These are phyloP conservation scores for Kodamaea derodonti DNA, from an alignment of 1,139 yeast genomes.

Conservation along the genomic window DNA sequence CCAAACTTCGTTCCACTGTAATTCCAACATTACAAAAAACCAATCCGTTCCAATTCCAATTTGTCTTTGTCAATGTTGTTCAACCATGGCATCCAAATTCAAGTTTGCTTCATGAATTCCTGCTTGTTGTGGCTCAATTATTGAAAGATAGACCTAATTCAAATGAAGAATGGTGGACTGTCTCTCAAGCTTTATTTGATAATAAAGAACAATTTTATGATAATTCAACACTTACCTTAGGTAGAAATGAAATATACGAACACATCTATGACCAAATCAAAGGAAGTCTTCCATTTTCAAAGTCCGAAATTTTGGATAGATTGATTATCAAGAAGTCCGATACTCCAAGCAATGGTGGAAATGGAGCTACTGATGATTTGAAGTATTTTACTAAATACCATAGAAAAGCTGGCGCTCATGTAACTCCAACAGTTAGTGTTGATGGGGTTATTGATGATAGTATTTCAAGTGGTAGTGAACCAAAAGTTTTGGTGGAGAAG, in stretches of 20 bases:
- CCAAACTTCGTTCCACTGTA: slow-evolving; percentile 49
- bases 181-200: slow-evolving; percentile 52
- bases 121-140: slow-evolving; percentile 61
- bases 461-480: slow-evolving; percentile 37
- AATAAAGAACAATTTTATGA: slow-evolving; percentile 59
- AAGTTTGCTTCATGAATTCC: slow-evolving; percentile 64
- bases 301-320: slow-evolving; percentile 32
- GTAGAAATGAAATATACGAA: slow-evolving; percentile 55
- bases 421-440: slow-evolving; percentile 77
- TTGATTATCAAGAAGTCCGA: slow-evolving; percentile 24
- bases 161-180: slow-evolving; percentile 54
- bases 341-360: slow-evolving; percentile 52
- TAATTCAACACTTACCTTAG: slow-evolving; percentile 48
- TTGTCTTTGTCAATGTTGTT: slow-evolving; percentile 61
- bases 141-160: slow-evolving; percentile 27
- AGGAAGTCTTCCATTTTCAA: slow-evolving; percentile 31
- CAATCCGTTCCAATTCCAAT: slow-evolving; percentile 51
- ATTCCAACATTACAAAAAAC: slow-evolving; percentile 49
- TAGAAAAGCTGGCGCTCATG: slow-evolving; percentile 77
- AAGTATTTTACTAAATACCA: slow-evolving; percentile 72
- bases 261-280: slow-evolving; percentile 53
- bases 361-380: slow-evolving; percentile 54
- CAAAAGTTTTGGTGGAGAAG: slow-evolving; percentile 28
- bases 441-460: slow-evolving; percentile 55
- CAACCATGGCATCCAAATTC: slow-evolving; percentile 90